phyloP scores from a whole-genome alignment of 2,329 filamentous ascomycete species.

The Oidium heveae region DNA sequence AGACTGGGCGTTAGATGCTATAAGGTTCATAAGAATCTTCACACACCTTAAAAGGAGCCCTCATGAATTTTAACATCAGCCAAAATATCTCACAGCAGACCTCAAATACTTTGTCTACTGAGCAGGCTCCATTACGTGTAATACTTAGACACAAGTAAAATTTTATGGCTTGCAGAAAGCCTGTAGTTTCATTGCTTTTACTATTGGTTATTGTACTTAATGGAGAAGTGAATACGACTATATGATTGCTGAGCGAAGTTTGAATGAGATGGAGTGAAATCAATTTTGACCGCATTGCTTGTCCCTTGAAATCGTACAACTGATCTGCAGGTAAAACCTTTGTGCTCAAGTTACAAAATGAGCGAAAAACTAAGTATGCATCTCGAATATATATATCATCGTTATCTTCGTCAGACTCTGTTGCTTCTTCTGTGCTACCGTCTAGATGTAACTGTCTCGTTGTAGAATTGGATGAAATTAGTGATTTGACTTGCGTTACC shows the following conservation, averaged over 20 bases:
- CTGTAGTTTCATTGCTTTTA: conserved; percentile 66
- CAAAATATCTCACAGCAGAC: conserved; percentile 95
- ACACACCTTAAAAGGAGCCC: conserved; percentile 69
- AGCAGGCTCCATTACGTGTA: conserved; percentile 84
- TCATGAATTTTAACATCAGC: conserved; percentile 85
- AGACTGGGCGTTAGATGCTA: conserved; percentile 3
- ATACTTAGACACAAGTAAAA: conserved; percentile 91
- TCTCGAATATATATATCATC: conserved; percentile 95
- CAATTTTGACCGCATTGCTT: conserved; percentile 92
- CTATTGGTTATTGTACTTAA: conserved; percentile 81
- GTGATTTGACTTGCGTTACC: conserved; percentile 31
- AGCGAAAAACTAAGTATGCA: conserved; percentile 88
- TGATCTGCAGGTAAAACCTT: conserved; percentile 78
- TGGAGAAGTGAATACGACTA: conserved; percentile 71
- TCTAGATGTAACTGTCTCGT: conserved; percentile 31
- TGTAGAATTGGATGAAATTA: conserved; percentile 20
- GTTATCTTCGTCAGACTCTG: conserved; percentile 41
- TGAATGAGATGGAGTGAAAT: conserved; percentile 90
- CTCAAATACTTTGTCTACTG: conserved; percentile 76
- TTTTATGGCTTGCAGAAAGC: conserved; percentile 83
- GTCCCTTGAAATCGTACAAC: conserved; percentile 72
- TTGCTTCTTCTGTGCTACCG: conserved; percentile 25
- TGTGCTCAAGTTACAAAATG: conserved; percentile 91
- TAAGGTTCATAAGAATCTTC: not conserved
- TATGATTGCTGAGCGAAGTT: conserved; percentile 84